phyloP scores from a whole-genome alignment of 768 basidiomycete genomes.

The Trametes cinnabarina region DNA sequence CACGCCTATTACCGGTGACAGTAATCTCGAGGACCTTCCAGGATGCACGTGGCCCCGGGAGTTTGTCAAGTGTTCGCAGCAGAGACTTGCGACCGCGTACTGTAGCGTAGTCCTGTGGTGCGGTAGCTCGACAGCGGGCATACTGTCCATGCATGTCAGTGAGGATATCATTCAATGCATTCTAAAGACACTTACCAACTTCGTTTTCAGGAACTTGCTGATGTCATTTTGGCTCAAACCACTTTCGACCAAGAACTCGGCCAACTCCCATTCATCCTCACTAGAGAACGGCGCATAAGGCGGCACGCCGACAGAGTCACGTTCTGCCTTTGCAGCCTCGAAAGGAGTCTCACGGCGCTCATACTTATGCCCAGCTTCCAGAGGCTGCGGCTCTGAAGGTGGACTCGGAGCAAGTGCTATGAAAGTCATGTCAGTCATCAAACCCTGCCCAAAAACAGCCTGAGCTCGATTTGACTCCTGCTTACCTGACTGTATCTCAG shows the following conservation, averaged over 20 bases:
- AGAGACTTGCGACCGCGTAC: neutral
- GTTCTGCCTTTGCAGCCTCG: too few species aligned
- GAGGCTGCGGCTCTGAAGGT: too few species aligned
- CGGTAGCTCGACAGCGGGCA: neutral
- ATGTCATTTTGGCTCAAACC: neutral
- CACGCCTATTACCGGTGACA: neutral
- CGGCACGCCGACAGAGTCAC: too few species aligned
- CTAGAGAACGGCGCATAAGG: conserved; percentile 18
- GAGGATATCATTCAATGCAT: neutral
- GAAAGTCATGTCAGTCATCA: too few species aligned
- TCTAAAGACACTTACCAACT: neutral
- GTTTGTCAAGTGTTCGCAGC: neutral
- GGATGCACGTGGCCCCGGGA: neutral
- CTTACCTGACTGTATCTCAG: too few species aligned
- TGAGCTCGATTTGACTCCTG: too few species aligned
- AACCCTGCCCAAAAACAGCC: too few species aligned
- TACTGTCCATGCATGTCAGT: neutral
- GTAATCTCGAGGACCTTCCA: conserved; percentile 4
- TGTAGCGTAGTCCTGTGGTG: neutral
- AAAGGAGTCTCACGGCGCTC: too few species aligned
- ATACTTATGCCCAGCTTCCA: too few species aligned
- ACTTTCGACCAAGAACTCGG: neutral
- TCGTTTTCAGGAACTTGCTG: neutral
- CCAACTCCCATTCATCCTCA: conserved; percentile 5
- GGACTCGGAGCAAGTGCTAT: too few species aligned